phyloP scores from a whole-genome alignment of 768 basidiomycete genomes.

The Lactarius indigo region DNA sequence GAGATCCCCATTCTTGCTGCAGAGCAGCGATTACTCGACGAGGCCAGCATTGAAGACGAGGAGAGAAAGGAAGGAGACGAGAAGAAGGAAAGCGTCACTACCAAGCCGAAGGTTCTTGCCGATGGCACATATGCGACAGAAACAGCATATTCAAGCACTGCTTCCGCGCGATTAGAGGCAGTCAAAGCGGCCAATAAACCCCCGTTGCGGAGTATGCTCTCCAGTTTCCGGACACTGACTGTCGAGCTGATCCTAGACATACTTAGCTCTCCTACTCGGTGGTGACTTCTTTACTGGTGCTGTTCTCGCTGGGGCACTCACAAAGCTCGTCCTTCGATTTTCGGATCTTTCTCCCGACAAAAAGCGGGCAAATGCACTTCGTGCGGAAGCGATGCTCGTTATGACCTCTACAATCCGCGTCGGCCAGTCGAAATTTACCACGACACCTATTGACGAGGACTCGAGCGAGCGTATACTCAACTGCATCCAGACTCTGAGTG shows the following conservation, averaged over 20 bases:
- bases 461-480: slow-evolving; percentile 94
- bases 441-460: slow-evolving; percentile 97
- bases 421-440: slow-evolving; percentile 93
- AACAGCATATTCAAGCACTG: slow-evolving; percentile 74
- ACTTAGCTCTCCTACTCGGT: slow-evolving; percentile 74
- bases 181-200: slow-evolving; percentile 88
- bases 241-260: neutral
- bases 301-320: slow-evolving; percentile 83
- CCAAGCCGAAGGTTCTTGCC: slow-evolving; percentile 77
- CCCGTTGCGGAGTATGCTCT: slow-evolving; percentile 68
- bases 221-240: neutral
- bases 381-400: slow-evolving; percentile 96
- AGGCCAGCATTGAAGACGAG: slow-evolving; percentile 56
- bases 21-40: slow-evolving; percentile 80
- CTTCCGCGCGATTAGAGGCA: slow-evolving; percentile 64
- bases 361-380: slow-evolving; percentile 60
- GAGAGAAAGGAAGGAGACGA: slow-evolving; percentile 49
- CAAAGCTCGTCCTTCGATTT: slow-evolving; percentile 85
- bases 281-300: slow-evolving; percentile 98
- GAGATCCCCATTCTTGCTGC: slow-evolving; percentile 97
- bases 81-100: slow-evolving; percentile 43
- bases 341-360: slow-evolving; percentile 48
- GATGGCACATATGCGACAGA: slow-evolving; percentile 99
- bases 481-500: slow-evolving; percentile 91
- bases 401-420: slow-evolving; percentile 97